Conservation (phyloP, 1,139 yeast species). For the Scheffersomyces cryptocercus region DNA sequence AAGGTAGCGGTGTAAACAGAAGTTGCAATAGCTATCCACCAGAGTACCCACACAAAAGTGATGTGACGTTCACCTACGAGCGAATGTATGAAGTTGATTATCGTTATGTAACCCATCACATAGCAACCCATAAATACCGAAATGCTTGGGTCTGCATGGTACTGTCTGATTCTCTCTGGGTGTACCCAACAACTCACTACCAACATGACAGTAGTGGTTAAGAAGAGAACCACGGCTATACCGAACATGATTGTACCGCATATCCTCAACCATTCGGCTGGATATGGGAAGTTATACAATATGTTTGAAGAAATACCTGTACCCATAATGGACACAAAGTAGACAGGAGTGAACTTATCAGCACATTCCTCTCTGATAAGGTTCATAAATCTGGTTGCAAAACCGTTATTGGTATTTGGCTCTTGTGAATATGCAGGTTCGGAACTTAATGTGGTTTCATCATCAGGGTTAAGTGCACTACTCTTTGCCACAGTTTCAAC, state of each 20-base stretch:
- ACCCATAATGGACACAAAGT: slow-evolving; percentile 83
- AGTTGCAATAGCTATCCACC: slow-evolving; percentile 65
- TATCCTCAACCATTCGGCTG: slow-evolving; percentile 57
- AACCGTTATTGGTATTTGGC: background rate
- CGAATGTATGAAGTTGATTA: slow-evolving; percentile 54
- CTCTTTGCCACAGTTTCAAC: background rate
- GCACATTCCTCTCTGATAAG: slow-evolving; percentile 10
- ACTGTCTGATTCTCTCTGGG: slow-evolving; percentile 31
- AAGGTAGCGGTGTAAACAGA: slow-evolving; percentile 62
- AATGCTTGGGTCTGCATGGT: slow-evolving; percentile 47
- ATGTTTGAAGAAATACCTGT: slow-evolving; percentile 69
- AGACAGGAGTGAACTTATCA: slow-evolving; percentile 51
- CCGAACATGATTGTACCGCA: slow-evolving; percentile 60
- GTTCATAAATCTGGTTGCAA: background rate
- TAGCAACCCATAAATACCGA: slow-evolving; percentile 73
- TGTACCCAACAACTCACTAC: slow-evolving; percentile 35
- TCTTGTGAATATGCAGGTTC: too few species aligned
- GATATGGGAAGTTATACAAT: slow-evolving; percentile 65
- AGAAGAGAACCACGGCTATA: slow-evolving; percentile 50
- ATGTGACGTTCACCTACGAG: slow-evolving; percentile 35
- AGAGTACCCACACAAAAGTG: slow-evolving; percentile 53
- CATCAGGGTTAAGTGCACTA: background rate
- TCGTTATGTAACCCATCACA: slow-evolving; percentile 74
- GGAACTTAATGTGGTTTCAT: background rate
- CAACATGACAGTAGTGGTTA: slow-evolving; percentile 38